A percentile compares a stretch with the other conserved stretches of the same genome.
Conservation (phyloP, 495 filamentous ascomycete genomes). For the Hypoxylon lenormandii region DNA sequence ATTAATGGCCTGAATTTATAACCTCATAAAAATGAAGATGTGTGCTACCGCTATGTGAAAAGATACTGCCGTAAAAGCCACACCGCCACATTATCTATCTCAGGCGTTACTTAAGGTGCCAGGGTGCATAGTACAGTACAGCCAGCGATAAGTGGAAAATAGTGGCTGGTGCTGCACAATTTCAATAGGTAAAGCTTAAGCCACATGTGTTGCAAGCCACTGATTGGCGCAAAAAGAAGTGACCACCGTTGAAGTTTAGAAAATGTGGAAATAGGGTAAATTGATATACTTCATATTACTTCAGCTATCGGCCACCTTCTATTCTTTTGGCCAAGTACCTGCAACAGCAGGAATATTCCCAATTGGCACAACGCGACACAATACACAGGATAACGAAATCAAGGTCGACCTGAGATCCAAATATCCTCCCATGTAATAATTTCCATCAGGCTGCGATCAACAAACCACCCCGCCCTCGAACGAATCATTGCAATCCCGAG, state of each 20-base stretch:
- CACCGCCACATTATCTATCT: no score
- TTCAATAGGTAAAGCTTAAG: not conserved
- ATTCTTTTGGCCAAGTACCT: no score
- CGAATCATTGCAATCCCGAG: conserved; percentile 35
- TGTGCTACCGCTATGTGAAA: not conserved
- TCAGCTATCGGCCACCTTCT: no score
- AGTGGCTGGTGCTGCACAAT: conserved; percentile 10
- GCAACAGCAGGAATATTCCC: no score
- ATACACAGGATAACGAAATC: conserved; percentile 1
- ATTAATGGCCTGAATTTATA: no score
- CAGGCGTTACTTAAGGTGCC: no score
- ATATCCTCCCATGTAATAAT: conserved; percentile 33
- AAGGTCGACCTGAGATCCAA: conserved; percentile 1
- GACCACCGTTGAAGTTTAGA: conserved; percentile 43
- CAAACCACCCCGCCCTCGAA: conserved; percentile 33
- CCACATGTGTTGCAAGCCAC: conserved; percentile 22
- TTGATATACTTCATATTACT: no score
- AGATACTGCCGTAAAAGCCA: no score
- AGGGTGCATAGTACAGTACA: no score
- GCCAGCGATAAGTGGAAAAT: not conserved
- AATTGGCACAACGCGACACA: not conserved
- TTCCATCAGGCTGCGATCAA: conserved; percentile 33
- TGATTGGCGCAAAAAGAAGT: conserved; percentile 35
- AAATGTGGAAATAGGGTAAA: conserved; percentile 27
- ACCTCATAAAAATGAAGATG: conserved; percentile 8